These are phyloP conservation scores for Starmerella vaccinii DNA, from an alignment of 805 yeast species.

Conservation along the genomic window DNA sequence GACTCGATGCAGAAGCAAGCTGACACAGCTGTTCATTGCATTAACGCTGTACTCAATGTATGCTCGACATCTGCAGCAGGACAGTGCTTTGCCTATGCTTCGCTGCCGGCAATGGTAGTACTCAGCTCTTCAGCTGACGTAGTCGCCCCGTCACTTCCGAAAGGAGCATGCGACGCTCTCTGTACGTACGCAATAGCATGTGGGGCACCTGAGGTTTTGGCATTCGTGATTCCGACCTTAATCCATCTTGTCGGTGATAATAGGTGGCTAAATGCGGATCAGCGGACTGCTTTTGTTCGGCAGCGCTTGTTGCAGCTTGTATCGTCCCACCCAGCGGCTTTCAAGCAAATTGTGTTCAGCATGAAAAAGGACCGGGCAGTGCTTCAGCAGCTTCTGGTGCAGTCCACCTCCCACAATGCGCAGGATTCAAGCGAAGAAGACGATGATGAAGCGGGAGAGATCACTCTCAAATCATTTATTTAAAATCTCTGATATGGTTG, in stretches of 20 bases:
- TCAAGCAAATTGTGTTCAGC: slow-evolving; percentile 35
- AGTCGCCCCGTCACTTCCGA: not conserved
- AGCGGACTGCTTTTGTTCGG: slow-evolving; percentile 4
- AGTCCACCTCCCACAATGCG: slow-evolving; percentile 9
- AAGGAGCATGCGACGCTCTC: slow-evolving; percentile 14
- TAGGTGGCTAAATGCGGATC: not conserved
- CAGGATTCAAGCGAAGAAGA: slow-evolving; percentile 10
- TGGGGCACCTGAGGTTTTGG: slow-evolving; percentile 7
- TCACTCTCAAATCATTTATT: slow-evolving; percentile 43
- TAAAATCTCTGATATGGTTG: not conserved
- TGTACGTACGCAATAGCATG: slow-evolving; percentile 17
- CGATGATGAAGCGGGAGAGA: slow-evolving; percentile 31
- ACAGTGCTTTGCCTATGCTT: slow-evolving; percentile 19
- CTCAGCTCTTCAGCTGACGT: not conserved
- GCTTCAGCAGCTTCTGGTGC: slow-evolving; percentile 20
- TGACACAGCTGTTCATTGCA: slow-evolving; percentile 47
- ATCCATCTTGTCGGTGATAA: not conserved
- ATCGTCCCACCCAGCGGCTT: slow-evolving; percentile 25
- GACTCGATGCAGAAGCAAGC: slow-evolving; percentile 15
- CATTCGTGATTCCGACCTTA: slow-evolving; percentile 18
- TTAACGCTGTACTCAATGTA: slow-evolving; percentile 43
- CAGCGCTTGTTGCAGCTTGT: slow-evolving; percentile 29
- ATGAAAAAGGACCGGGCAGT: slow-evolving; percentile 30
- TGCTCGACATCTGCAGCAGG: slow-evolving; percentile 12
- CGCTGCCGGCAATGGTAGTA: slow-evolving; percentile 12